Evolutionary conservation across 306 rosid species (phyloP), one percentile per base, ranked within the genome.

Genomic region (Rosa persica): DNA sequence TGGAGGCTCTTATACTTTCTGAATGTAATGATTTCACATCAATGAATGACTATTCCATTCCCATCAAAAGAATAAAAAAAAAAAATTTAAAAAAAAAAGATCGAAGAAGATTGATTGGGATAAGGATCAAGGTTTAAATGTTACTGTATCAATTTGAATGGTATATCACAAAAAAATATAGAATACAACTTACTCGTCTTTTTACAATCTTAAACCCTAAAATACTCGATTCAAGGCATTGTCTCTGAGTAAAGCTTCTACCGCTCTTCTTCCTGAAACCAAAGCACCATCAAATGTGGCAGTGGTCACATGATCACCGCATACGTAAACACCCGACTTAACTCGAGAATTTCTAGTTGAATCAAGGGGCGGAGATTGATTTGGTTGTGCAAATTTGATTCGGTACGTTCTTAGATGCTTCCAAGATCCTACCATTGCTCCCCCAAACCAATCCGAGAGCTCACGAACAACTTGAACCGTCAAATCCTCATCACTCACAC

Each of bases 281-380:
- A 94, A 80, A 54, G 97, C 97, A 0, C 98, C 98, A 43, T 94
- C 98, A 76, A 92, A 94, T 2, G 97, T 92, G 20, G 97, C 97
- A 1, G 90, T 88, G 5, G 89, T 88, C 83, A 91, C 79, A 76
- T 90, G 86, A 83, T 94, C 98, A 0, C 98, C 98, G 12, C 97
- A 94, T 12, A 83, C 79, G 20, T 86, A 94, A 64, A 92, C 75
- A 23, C 98, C 93, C 43, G 82, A 23, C 16, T 83, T 88, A 23
- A 90, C 72, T 72, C 40, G 87, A 6, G 89, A 93, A 72, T 87
- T 72, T 57, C 88, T 92, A 79, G 17, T 79, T 47, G 83, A 74
- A 86, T 88, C 51, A 1, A 90, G 83, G 30, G 97, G 97, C 2
- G 97, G 97, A 36, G 88, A 60, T 49, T 92, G 97, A 83, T 92